These are phyloP conservation scores for Tricharina praecox DNA, from an alignment of 495 filamentous ascomycete species.

Conservation along the genomic window DNA sequence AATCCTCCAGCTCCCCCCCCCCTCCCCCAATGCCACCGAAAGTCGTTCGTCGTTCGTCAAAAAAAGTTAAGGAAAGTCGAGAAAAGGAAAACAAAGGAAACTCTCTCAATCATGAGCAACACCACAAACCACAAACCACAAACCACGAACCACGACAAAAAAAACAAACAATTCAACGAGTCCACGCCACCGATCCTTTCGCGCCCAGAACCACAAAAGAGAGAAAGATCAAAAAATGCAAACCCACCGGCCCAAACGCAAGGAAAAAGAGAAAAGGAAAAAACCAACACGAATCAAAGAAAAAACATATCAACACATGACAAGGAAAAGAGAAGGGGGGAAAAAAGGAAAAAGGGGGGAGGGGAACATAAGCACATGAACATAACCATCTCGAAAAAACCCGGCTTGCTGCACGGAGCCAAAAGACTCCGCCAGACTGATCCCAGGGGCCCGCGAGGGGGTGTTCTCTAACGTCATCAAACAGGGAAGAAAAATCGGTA, in stretches of 20 bases:
- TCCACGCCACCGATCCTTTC: constrained; percentile 12
- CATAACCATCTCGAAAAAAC: not conserved
- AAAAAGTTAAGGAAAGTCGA: no score
- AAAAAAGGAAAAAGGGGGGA: constrained; percentile 11
- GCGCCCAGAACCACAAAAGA: constrained; percentile 7
- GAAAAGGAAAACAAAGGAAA: not conserved
- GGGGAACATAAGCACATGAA: constrained; percentile 7
- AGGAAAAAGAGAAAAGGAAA: constrained; percentile 8
- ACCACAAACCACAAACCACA: no score
- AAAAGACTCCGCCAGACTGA: no score
- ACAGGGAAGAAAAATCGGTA: constrained; percentile 14
- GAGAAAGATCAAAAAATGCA: constrained; percentile 7
- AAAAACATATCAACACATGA: no score
- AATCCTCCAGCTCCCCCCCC: no score
- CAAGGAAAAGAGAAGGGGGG: constrained; percentile 16
- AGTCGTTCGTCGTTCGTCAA: no score
- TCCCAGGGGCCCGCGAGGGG: no score
- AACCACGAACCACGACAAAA: no score
- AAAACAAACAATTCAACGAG: constrained; percentile 7
- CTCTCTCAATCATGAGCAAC: not conserved
- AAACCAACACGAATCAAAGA: not conserved
- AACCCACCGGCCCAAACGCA: constrained; percentile 11
- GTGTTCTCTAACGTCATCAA: constrained; percentile 2
- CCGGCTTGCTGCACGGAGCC: no score
- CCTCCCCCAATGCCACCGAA: no score